These are phyloP conservation scores for Vanrija humicola DNA, from an alignment of 1,284 basidiomycete genomes.

Conservation along the genomic window DNA sequence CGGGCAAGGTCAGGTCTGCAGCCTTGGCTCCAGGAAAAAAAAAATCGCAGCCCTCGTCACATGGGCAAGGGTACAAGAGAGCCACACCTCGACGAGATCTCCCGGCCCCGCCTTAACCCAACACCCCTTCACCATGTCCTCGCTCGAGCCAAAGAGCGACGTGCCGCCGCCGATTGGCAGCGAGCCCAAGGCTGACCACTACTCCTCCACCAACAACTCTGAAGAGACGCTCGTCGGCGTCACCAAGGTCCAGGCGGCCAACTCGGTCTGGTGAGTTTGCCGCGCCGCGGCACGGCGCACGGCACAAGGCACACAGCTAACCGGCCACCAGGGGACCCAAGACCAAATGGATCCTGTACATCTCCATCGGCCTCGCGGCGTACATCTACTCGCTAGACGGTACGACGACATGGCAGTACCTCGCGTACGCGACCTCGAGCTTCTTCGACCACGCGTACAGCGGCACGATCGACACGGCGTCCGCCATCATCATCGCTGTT, in stretches of 20 bases:
- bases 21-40: not conserved
- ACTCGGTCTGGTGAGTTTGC: conserved; percentile 33
- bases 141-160: no score
- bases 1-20: no score
- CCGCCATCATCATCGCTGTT: conserved; percentile 56
- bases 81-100: no score
- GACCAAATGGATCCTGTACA: conserved; percentile 60
- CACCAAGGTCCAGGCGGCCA: conserved; percentile 41
- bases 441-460: conserved; percentile 56
- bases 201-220: no score
- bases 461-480: conserved; percentile 59
- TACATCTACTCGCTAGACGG: conserved; percentile 74
- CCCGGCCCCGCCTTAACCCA: no score
- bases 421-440: conserved; percentile 60
- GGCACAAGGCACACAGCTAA: no score
- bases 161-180: no score
- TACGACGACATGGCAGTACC: conserved; percentile 63
- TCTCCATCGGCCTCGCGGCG: conserved; percentile 63
- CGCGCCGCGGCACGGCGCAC: not conserved
- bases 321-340: conserved; percentile 26
- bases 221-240: conserved; percentile 21
- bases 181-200: conserved; percentile 15
- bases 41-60: not conserved
- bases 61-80: not conserved
- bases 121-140: no score